phyloP scores from a whole-genome alignment of 163 green algal species.

The Chlamydomonas reinhardtii region DNA sequence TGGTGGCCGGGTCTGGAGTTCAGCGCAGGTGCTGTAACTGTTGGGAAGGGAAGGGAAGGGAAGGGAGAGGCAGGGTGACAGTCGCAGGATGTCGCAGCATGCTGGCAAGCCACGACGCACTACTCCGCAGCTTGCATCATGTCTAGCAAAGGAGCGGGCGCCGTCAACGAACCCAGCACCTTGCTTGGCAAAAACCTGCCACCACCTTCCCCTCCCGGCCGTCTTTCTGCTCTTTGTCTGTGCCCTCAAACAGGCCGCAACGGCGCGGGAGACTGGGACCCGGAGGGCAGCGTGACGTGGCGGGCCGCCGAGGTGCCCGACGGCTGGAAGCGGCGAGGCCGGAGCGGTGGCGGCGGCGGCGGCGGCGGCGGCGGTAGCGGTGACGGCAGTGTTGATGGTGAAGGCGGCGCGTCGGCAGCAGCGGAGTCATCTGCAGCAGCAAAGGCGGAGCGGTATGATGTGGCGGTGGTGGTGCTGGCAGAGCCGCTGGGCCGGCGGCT shows the following conservation, averaged over 20 bases:
- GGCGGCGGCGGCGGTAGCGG: not conserved
- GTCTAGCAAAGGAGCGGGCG: too few species aligned
- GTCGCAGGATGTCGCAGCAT: too few species aligned
- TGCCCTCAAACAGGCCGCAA: not conserved
- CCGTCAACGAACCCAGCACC: too few species aligned
- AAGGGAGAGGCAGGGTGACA: too few species aligned
- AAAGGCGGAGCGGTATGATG: not conserved
- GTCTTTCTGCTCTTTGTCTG: too few species aligned
- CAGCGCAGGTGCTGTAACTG: slow-evolving; percentile 18
- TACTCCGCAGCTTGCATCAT: too few species aligned
- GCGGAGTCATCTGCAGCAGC: not conserved
- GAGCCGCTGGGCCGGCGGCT: slow-evolving; percentile 18
- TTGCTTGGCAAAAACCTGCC: too few species aligned
- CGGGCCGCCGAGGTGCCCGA: slow-evolving; percentile 13
- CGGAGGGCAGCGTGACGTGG: slow-evolving; percentile 23
- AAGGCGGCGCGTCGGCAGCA: too few species aligned
- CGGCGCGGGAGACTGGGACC: not conserved
- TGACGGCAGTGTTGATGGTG: too few species aligned
- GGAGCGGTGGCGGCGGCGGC: not conserved
- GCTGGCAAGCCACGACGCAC: too few species aligned
- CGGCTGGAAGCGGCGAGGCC: not conserved
- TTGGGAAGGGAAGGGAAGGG: too few species aligned
- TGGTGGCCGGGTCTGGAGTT: slow-evolving; percentile 58
- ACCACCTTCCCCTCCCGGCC: too few species aligned
- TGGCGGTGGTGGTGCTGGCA: slow-evolving; percentile 22